These are phyloP conservation scores for Cyclocybe cylindracea DNA, from an alignment of 768 basidiomycete species.

Conservation along the genomic window DNA sequence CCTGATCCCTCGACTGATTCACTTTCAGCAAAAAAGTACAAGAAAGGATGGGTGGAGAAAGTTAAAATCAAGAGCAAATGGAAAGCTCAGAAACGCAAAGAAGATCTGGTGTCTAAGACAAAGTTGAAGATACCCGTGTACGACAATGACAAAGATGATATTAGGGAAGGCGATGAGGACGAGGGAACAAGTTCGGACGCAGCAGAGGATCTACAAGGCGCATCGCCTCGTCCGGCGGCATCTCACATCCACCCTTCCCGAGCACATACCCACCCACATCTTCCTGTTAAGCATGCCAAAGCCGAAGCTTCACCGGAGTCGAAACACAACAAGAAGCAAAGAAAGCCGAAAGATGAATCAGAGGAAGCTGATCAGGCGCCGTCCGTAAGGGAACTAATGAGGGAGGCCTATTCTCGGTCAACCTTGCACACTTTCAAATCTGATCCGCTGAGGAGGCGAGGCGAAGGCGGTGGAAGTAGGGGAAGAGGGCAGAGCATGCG, in stretches of 20 bases:
- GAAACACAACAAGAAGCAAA: slow-evolving; percentile 14
- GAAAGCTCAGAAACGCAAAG: slow-evolving; percentile 66
- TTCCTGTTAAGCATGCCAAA: slow-evolving; percentile 14
- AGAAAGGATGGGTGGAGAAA: slow-evolving; percentile 76
- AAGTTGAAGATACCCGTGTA: slow-evolving; percentile 20
- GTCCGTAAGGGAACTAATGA: slow-evolving; percentile 61
- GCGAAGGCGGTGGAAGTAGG: slow-evolving; percentile 6
- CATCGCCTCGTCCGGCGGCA: background rate
- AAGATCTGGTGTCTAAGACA: slow-evolving; percentile 23
- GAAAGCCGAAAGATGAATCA: slow-evolving; percentile 15
- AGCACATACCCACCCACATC: slow-evolving; percentile 25
- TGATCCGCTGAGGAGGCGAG: slow-evolving; percentile 36
- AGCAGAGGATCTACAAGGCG: background rate
- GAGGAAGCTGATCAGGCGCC: slow-evolving; percentile 21
- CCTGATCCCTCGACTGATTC: background rate
- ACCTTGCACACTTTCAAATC: slow-evolving; percentile 61
- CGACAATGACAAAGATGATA: slow-evolving; percentile 14
- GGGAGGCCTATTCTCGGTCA: slow-evolving; percentile 59
- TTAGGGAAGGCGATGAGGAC: slow-evolving; percentile 13
- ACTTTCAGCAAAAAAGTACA: slow-evolving; percentile 72
- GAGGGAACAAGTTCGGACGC: slow-evolving; percentile 7
- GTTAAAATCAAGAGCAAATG: slow-evolving; percentile 79
- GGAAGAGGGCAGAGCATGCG: slow-evolving; percentile 27
- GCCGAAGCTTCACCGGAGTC: slow-evolving; percentile 3
- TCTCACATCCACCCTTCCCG: slow-evolving; percentile 26